These are phyloP conservation scores for Populus tomentosa DNA, from an alignment of 441 rosid species.

Conservation along the genomic window DNA sequence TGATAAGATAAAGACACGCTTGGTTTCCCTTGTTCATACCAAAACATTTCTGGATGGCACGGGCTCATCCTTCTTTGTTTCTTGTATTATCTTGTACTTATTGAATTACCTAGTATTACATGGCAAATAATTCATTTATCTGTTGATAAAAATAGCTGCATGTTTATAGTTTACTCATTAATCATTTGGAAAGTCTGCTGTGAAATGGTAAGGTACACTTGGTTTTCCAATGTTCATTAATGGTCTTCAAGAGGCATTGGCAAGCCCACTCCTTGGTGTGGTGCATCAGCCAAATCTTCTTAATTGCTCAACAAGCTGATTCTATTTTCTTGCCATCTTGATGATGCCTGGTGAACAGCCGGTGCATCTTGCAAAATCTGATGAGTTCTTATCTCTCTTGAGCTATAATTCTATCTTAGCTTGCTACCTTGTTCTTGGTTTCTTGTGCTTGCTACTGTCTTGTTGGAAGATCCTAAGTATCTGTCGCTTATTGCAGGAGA, in stretches of 20 bases:
- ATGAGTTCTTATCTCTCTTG: background rate
- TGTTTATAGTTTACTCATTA: background rate
- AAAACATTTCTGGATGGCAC: conserved; percentile 93
- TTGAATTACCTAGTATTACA: background rate
- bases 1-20: too few relatives aligned
- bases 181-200: background rate
- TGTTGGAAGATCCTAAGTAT: background rate
- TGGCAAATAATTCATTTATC: conserved; percentile 1
- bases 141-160: background rate
- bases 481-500: conserved; percentile 54
- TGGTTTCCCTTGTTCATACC: conserved; percentile 75
- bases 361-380: background rate
- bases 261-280: background rate
- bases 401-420: background rate
- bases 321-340: background rate
- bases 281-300: background rate
- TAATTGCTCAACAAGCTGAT: background rate
- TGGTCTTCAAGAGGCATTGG: background rate
- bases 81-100: background rate
- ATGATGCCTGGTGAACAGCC: background rate
- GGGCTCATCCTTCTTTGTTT: conserved; percentile 18
- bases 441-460: background rate
- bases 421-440: background rate
- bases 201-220: background rate
- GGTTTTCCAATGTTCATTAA: background rate